Evolutionary conservation across 768 basidiomycete species (phyloP).

Genomic region (Boletus rubroflammeus): DNA sequence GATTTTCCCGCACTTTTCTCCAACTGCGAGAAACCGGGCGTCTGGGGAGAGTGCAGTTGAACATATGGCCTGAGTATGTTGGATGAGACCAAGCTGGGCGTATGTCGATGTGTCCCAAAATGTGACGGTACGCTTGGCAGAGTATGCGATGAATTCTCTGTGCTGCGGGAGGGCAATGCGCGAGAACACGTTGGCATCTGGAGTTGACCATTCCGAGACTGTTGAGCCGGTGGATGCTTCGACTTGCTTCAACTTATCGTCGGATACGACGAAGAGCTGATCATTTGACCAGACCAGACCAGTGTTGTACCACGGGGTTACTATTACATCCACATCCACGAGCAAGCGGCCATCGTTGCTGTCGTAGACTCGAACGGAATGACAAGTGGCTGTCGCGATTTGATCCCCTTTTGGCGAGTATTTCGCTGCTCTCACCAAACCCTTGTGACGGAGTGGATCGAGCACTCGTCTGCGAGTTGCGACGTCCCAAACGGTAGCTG

Average conservation of each 20-base stretch:
- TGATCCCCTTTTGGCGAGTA: no score
- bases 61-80: not conserved
- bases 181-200: rapidly evolving
- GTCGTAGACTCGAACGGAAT: no score
- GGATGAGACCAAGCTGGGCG: not conserved
- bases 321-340: no score
- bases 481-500: no score
- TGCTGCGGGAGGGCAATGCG: not conserved
- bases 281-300: no score
- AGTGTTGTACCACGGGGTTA: no score
- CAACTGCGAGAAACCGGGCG: not conserved
- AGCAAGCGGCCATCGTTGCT: no score
- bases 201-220: not conserved
- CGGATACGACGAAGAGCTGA: not conserved
- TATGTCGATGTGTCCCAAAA: conserved; percentile 6
- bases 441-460: no score
- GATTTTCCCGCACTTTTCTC: not conserved
- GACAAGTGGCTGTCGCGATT: no score
- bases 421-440: no score
- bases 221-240: not conserved
- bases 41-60: not conserved
- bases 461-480: no score
- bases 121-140: not conserved
- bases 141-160: not conserved
- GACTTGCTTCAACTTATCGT: not conserved